A percentile compares a stretch with the other conserved stretches of the same genome.
phyloP scores from a whole-genome alignment of 2,329 filamentous ascomycete species.

The Colletotrichum somersetense region DNA sequence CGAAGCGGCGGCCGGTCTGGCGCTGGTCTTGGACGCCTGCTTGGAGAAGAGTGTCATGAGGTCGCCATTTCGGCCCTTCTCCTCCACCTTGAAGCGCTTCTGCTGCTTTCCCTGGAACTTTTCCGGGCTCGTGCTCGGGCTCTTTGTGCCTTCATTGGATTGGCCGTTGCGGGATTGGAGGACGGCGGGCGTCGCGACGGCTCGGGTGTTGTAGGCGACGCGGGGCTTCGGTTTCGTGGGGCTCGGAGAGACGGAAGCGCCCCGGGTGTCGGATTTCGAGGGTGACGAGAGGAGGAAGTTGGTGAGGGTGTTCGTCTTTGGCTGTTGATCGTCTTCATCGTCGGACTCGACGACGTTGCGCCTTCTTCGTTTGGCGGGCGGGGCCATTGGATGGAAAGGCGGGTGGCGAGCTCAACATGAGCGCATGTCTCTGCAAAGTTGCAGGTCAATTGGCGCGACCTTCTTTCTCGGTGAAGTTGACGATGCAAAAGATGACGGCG shows the following conservation, averaged over 20 bases:
- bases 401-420: slow-evolving; percentile 31
- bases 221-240: slow-evolving; percentile 51
- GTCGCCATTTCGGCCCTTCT: slow-evolving; percentile 68
- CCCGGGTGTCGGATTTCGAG: slow-evolving; percentile 51
- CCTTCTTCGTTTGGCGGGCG: slow-evolving; percentile 70
- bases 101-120: slow-evolving; percentile 58
- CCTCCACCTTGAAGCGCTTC: slow-evolving; percentile 54
- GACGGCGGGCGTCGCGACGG: slow-evolving; percentile 41
- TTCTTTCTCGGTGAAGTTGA: slow-evolving; percentile 20
- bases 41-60: slow-evolving; percentile 72
- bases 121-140: slow-evolving; percentile 61
- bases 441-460: slow-evolving; percentile 4
- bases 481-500: slow-evolving; percentile 11
- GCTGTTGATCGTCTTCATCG: slow-evolving; percentile 59
- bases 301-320: slow-evolving; percentile 60
- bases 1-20: slow-evolving; percentile 42
- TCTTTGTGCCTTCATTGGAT: slow-evolving; percentile 48
- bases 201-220: background rate
- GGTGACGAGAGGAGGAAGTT: slow-evolving; percentile 69
- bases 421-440: slow-evolving; percentile 24
- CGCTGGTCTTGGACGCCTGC: slow-evolving; percentile 64
- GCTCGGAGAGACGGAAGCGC: slow-evolving; percentile 56
- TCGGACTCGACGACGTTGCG: slow-evolving; percentile 67
- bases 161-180: slow-evolving; percentile 45
- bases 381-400: slow-evolving; percentile 60